Conservation (phyloP, 495 filamentous ascomycete species). For the Lophium mytilinum region DNA sequence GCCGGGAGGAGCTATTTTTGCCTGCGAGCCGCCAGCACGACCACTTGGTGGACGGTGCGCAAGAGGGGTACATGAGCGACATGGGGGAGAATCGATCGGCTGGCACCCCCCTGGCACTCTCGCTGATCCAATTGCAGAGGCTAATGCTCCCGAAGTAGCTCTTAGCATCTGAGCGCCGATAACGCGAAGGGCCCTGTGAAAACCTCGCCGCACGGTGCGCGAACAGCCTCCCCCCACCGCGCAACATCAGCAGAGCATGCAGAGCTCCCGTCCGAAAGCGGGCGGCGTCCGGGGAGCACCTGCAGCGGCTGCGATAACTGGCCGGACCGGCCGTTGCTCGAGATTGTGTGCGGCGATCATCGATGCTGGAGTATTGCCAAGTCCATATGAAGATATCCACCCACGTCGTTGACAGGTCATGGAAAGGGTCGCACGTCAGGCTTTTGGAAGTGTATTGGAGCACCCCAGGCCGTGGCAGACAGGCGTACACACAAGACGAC, state of each 20-base stretch:
- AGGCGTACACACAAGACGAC: no score
- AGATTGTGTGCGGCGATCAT: slow-evolving; percentile 18
- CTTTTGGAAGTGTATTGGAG: no score
- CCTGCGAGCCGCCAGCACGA: slow-evolving; percentile 16
- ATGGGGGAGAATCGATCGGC: neutral
- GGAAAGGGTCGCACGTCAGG: no score
- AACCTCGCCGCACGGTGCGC: neutral
- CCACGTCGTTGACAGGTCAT: neutral
- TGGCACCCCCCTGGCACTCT: neutral
- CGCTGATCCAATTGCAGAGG: neutral
- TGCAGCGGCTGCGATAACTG: slow-evolving; percentile 27
- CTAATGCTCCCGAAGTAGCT: neutral
- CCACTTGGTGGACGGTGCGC: slow-evolving; percentile 8
- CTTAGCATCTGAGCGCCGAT: no score
- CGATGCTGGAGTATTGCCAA: slow-evolving; percentile 23
- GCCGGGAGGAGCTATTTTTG: slow-evolving; percentile 25
- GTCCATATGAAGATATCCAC: slow-evolving; percentile 7
- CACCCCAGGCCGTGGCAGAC: no score
- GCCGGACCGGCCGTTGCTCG: slow-evolving; percentile 24
- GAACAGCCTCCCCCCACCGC: neutral
- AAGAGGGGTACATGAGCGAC: neutral
- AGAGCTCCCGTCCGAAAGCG: slow-evolving; percentile 10
- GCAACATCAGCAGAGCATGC: no score
- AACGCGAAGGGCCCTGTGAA: no score
- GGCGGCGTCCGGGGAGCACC: slow-evolving; percentile 16